phyloP scores from a whole-genome alignment of 2,329 filamentous ascomycete species.

The Hymenoscyphus infarciens region DNA sequence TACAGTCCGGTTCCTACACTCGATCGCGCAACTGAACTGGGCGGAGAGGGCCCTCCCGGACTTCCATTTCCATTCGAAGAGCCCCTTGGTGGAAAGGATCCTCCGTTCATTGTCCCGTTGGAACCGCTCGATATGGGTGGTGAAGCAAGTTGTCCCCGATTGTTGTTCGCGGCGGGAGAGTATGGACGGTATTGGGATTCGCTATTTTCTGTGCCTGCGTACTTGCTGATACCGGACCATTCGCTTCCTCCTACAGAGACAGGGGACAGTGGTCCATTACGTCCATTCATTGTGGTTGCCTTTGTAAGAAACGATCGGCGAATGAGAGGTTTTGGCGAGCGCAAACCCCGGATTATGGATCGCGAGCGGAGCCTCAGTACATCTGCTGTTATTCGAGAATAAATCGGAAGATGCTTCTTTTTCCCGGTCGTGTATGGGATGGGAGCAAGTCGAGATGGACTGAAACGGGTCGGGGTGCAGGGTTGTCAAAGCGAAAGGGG shows the following conservation, averaged over 20 bases:
- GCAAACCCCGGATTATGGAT: conserved; percentile 18
- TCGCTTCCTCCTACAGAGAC: conserved; percentile 79
- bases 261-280: conserved; percentile 75
- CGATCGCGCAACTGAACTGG: conserved; percentile 80
- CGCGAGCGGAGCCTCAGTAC: conserved; percentile 18
- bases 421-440: conserved; percentile 11
- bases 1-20: conserved; percentile 75
- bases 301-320: conserved; percentile 20
- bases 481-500: conserved; percentile 27
- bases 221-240: conserved; percentile 69
- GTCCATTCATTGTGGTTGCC: conserved; percentile 58
- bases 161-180: conserved; percentile 42
- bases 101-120: conserved; percentile 59
- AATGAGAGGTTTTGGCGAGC: conserved; percentile 13
- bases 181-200: conserved; percentile 41
- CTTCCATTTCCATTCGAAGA: conserved; percentile 38
- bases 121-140: conserved; percentile 66
- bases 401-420: conserved; percentile 11
- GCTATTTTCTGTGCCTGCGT: conserved; percentile 43
- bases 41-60: conserved; percentile 72
- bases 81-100: conserved; percentile 48
- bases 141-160: conserved; percentile 60
- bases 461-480: conserved; percentile 22
- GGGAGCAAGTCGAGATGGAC: conserved; percentile 8
- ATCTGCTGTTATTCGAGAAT: conserved; percentile 15